These are phyloP conservation scores for Saposhnikovia divaricata DNA, from an alignment of 129 eudicot genomes.

Conservation along the genomic window DNA sequence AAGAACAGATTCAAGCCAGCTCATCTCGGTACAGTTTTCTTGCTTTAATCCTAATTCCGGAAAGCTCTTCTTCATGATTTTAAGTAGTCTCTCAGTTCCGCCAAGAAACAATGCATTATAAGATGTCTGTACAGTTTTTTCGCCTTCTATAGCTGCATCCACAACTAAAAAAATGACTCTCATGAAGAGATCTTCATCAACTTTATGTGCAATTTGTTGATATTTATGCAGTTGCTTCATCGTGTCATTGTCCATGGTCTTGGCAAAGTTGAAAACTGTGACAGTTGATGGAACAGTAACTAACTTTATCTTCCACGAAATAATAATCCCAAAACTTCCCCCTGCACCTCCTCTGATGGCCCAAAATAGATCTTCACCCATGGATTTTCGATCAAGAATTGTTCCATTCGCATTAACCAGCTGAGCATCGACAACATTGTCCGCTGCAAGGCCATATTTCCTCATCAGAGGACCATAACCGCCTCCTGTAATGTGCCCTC, in stretches of 20 bases:
- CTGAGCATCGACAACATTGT: slow-evolving; percentile 13
- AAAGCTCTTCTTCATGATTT: slow-evolving; percentile 9
- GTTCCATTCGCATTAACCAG: slow-evolving; percentile 10
- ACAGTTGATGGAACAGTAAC: slow-evolving; percentile 20
- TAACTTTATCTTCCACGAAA: slow-evolving; percentile 21
- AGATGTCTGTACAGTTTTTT: background rate
- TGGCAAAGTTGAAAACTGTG: slow-evolving; percentile 17
- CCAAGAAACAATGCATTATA: slow-evolving; percentile 24
- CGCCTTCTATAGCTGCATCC: background rate
- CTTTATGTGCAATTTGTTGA: slow-evolving; percentile 19
- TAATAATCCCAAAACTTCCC: slow-evolving; percentile 17
- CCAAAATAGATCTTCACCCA: slow-evolving; percentile 21
- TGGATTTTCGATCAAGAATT: slow-evolving; percentile 13
- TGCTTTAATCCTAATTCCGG: slow-evolving; percentile 14
- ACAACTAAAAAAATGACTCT: background rate
- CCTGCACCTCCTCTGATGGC: slow-evolving; percentile 20
- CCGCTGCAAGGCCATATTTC: slow-evolving; percentile 19
- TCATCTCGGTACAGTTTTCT: slow-evolving; percentile 16
- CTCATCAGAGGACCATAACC: slow-evolving; percentile 19
- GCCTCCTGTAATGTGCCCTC: slow-evolving; percentile 21
- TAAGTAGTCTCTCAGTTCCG: background rate
- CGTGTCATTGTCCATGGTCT: slow-evolving; percentile 2
- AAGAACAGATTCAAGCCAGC: slow-evolving; percentile 24
- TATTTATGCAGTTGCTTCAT: slow-evolving; percentile 17
- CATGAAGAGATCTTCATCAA: slow-evolving; percentile 16